Conservation (phyloP, 208 protist species). For the Trypanosoma cruzi region DNA sequence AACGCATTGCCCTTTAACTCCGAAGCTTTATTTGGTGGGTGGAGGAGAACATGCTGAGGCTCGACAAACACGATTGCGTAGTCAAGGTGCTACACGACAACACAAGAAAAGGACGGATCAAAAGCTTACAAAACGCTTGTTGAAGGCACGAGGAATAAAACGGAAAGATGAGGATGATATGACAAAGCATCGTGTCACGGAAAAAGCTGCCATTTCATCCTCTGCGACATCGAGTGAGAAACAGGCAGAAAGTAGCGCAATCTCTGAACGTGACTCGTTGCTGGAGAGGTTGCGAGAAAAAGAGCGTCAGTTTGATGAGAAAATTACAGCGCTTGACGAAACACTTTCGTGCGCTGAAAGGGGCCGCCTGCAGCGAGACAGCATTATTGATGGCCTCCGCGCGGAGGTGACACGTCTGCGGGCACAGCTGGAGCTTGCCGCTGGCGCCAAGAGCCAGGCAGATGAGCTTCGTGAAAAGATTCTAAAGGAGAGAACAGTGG, state of each 20-base stretch:
- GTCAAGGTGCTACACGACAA: background rate
- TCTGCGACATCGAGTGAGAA: constrained; percentile 6
- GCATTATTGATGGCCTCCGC: constrained; percentile 70
- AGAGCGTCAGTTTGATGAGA: constrained; percentile 74
- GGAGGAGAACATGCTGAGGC: background rate
- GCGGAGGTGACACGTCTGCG: constrained; percentile 47
- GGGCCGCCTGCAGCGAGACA: constrained; percentile 63
- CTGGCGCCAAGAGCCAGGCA: constrained; percentile 14
- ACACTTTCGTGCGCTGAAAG: constrained; percentile 70
- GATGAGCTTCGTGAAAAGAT: constrained; percentile 12
- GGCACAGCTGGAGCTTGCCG: constrained; percentile 31
- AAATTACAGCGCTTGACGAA: constrained; percentile 75
- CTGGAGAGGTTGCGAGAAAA: constrained; percentile 55
- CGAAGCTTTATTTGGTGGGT: background rate
- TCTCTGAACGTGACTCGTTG: constrained; percentile 41
- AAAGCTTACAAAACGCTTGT: background rate
- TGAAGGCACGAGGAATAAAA: background rate
- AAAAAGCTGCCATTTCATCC: background rate
- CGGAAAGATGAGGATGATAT: background rate
- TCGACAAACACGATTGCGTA: background rate
- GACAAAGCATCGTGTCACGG: no score
- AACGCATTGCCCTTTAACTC: background rate
- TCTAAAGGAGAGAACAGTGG: constrained; percentile 28
- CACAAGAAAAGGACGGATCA: background rate
- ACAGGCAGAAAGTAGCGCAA: background rate